Conservation (phyloP, 2,329 filamentous ascomycete species). For the Blastomyces gilchristii region DNA sequence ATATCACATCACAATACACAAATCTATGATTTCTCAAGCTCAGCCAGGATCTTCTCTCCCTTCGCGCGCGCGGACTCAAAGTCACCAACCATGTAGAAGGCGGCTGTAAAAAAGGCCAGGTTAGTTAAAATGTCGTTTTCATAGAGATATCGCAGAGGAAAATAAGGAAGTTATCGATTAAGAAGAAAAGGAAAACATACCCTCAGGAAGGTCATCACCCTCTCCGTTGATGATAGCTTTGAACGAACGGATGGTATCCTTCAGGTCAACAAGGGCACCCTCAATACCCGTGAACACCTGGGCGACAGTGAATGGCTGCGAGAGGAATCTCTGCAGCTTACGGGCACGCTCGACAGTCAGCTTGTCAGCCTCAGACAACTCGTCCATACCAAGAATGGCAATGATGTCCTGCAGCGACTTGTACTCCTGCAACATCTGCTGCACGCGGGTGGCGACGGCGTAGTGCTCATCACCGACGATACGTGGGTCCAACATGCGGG, state of each 20-base stretch:
- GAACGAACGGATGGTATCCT: conserved; percentile 97
- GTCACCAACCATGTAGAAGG: conserved; percentile 98
- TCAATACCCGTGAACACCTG: conserved; percentile 69
- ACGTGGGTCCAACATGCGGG: conserved; percentile 98
- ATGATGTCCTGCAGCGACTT: conserved; percentile 99
- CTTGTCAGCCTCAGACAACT: conserved; percentile 98
- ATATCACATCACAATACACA: conserved; percentile 1
- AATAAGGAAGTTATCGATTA: conserved; percentile 4
- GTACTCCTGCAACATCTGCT: conserved; percentile 99
- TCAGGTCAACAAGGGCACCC: conserved; percentile 93
- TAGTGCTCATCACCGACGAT: conserved; percentile 98
- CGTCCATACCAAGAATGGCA: conserved; percentile 99
- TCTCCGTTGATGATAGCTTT: conserved; percentile 93
- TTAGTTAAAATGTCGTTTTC: neutral
- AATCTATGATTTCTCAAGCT: conserved; percentile 54
- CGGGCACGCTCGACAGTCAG: conserved; percentile 99
- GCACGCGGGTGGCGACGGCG: conserved; percentile 82
- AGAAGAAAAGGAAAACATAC: conserved; percentile 39
- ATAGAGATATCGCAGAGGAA: neutral
- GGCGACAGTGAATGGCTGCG: conserved; percentile 91
- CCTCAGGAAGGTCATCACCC: conserved; percentile 90
- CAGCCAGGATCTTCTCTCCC: conserved; percentile 99
- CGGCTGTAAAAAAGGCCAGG: conserved; percentile 33
- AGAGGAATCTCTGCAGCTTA: conserved; percentile 99
- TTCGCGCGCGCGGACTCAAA: conserved; percentile 85